Base-by-base conservation (phyloP, 441 rosid species). In the Jatropha podagrica region DNA sequence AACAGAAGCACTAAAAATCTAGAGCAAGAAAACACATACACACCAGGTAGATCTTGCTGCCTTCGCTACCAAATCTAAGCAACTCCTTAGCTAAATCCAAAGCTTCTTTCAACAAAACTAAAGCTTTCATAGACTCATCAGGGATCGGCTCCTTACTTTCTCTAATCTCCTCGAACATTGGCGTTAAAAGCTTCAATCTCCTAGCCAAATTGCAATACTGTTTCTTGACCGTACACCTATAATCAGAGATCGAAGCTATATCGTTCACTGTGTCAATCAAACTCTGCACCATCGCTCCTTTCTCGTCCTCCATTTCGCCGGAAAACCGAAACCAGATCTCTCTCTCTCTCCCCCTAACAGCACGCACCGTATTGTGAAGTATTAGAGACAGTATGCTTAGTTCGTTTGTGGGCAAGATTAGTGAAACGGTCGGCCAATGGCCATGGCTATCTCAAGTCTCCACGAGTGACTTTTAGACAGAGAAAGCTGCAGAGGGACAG, bases 161-260 rank as follows among this genome's bases (percentile, higher is more conserved):
- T 78, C 87, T 84, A 83, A 94, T 90, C 86, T 94, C 98, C 80
- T 94, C 98, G 55, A 94, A 79, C 88, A 94, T 83, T 73, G 98
- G 95, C 75, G 83, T 86, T 83, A 94, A 82, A 65, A 94, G 86
- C 93, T 85, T 91, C 83, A 94, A 65, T 32, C 97, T 70, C 79
- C 97, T 83, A 0, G 88, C 91, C 32, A 94, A 86, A 69, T 94
- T 90, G 76, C 86, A 84, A 80, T 80, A 87, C 79, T 85, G 94
- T 68, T 86, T 94, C 92, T 89, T 94, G 76, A 90, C 88, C 74
- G 92, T 58, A 56, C 83, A 37, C 27, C 86, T 82, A 77, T 83
- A 78, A 44, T 88, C 93, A 3, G 91, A 79, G 42, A 91, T 80
- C 63, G 88, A 84, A 49, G 91, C 85, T 75, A 94, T 88, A 70